phyloP scores from a whole-genome alignment of 768 basidiomycete species.

The Termitomyces sp. region DNA sequence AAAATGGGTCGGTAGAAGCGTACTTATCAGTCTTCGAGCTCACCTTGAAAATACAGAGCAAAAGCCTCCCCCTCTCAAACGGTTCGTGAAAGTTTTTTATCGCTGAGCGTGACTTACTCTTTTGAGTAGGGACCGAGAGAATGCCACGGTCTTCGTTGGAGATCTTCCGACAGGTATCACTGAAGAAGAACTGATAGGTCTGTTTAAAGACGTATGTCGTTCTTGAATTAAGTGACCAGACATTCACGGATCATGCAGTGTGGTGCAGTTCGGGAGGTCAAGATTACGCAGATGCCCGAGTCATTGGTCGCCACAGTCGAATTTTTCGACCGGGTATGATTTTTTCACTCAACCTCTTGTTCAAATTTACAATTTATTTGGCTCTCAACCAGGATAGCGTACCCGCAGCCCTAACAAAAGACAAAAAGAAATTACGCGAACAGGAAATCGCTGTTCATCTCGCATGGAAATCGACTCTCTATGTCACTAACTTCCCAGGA shows the following conservation, averaged over 20 bases:
- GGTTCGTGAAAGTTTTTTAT: conserved; percentile 32
- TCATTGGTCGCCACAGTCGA: conserved; percentile 82
- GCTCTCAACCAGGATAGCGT: conserved; percentile 56
- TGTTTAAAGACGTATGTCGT: conserved; percentile 82
- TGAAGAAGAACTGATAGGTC: conserved; percentile 59
- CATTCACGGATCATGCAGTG: conserved; percentile 46
- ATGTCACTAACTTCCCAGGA: conserved; percentile 94
- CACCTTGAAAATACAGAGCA: conserved; percentile 28
- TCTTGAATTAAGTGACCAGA: background rate
- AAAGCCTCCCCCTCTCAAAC: conserved; percentile 47
- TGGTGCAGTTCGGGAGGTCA: conserved; percentile 80
- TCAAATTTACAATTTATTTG: background rate
- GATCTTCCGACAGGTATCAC: conserved; percentile 52
- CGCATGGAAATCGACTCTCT: conserved; percentile 92
- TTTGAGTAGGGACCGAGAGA: conserved; percentile 81
- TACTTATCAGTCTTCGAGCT: background rate
- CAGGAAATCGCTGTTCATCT: conserved; percentile 81
- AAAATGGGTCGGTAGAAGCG: conserved; percentile 42
- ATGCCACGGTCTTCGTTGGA: conserved; percentile 85
- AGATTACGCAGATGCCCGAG: conserved; percentile 57
- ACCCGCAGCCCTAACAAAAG: conserved; percentile 86
- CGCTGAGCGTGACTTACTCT: background rate
- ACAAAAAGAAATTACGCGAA: conserved; percentile 81
- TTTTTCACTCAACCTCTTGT: background rate
- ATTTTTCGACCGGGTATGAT: conserved; percentile 60